Base-by-base conservation (phyloP, 306 rosid species). In the Malus asiatica region DNA sequence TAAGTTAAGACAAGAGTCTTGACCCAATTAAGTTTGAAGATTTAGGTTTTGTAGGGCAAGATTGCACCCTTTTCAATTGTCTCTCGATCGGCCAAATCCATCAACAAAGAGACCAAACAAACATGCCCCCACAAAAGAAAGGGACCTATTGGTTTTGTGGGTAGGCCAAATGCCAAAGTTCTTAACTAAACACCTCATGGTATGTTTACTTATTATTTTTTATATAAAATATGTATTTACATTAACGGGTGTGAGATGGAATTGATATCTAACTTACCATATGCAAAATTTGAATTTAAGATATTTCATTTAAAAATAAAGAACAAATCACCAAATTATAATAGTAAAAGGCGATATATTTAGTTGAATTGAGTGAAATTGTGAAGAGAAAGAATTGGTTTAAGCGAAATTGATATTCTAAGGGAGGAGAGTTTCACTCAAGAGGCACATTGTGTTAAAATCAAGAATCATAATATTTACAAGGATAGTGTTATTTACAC, bases 131-230 rank as follows among this genome's bases (percentile, higher is more conserved):
- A 66, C 78, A 11, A 46, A 68, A 51, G 84, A 84, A 72, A 79
- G 72, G 46, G 84, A 75, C 38, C 5, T 75, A 59, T 74, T 77
- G 74, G 67, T 77, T 77, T 70, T 40, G 82, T 61, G 52, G 52
- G 68, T 18, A 76, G 78, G 76, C 78, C 74, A 66, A 60, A 66
- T 20, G 61, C 13, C 59, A 78, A 71, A 75, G 58, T 45, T 38
- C 76, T 78, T 64, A 70, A 70, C 78, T 64, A 33, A 20, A 46
- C 57, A 53, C 65, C 62, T 51, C 79, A 3, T 5, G 55, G 16
- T 45, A 13, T 45, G 52, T 45, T 4, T 42, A 42, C 45, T 42
- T 42, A 42, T 42, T 42, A 9, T 42, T 42, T 9, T 42, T 42
- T 9, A 42, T 42, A 42, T 9, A 42, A 42, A 42, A 42, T 38